Evolutionary conservation across 208 protist species (phyloP).

Genomic region (Kentomonas sorsogonicus): DNA sequence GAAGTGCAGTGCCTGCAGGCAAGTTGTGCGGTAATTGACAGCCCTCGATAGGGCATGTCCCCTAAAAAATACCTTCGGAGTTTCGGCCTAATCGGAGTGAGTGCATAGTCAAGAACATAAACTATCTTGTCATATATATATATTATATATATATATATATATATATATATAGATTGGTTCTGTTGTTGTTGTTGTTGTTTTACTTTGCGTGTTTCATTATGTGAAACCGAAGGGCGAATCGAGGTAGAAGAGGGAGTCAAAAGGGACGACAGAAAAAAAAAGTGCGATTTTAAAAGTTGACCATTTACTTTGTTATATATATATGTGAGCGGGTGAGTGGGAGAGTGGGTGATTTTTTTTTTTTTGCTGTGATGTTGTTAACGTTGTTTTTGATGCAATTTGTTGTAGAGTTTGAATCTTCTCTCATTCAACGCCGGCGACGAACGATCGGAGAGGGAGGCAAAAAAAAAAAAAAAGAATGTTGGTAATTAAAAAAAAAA

Average conservation of each 20-base stretch:
- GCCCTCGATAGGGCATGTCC: no score
- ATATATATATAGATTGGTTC: constrained; percentile 11
- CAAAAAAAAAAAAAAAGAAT: constrained; percentile 8
- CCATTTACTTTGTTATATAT: constrained; percentile 3
- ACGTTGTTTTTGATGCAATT: background rate
- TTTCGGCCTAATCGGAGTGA: no score
- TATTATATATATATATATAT: constrained; percentile 7
- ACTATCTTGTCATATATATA: no score
- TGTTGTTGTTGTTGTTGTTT: background rate
- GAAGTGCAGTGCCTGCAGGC: no score
- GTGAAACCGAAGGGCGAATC: no score
- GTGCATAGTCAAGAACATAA: no score
- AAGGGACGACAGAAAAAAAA: no score
- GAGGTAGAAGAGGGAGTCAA: no score
- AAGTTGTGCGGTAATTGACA: no score
- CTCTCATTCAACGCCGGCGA: background rate
- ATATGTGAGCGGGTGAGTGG: background rate
- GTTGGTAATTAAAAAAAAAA: background rate
- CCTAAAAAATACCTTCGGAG: no score
- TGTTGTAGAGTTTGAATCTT: background rate
- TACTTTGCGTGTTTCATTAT: no score
- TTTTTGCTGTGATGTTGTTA: constrained; percentile 1
- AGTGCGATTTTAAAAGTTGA: no score
- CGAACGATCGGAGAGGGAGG: background rate
- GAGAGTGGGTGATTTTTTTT: constrained; percentile 5